Evolutionary conservation across 768 basidiomycete species (phyloP).

Genomic region (Hypsizygus marmoreus): DNA sequence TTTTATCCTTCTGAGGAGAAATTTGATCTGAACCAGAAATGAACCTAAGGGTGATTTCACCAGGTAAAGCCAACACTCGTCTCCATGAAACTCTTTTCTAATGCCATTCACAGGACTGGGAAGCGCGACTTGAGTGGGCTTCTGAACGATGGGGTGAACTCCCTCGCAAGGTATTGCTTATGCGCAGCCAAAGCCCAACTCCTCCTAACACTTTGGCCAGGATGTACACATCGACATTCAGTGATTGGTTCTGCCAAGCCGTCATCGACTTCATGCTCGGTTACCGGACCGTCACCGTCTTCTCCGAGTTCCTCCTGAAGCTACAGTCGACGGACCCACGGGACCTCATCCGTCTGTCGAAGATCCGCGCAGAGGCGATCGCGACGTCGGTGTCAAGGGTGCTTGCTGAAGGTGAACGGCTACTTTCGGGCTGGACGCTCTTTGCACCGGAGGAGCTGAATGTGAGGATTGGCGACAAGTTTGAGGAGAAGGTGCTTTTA

Average conservation of each 20-base stretch:
- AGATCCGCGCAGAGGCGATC: slow-evolving; percentile 90
- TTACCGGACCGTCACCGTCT: slow-evolving; percentile 82
- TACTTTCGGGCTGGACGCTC: slow-evolving; percentile 89
- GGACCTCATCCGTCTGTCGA: slow-evolving; percentile 84
- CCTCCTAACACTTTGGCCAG: slow-evolving; percentile 33
- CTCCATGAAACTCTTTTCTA: slow-evolving; percentile 11
- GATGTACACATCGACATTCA: slow-evolving; percentile 87
- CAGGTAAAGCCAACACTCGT: slow-evolving; percentile 47
- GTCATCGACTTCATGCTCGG: slow-evolving; percentile 93
- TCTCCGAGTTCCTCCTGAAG: slow-evolving; percentile 90
- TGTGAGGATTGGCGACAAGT: slow-evolving; percentile 69
- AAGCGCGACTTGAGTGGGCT: slow-evolving; percentile 91
- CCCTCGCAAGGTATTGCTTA: slow-evolving; percentile 65
- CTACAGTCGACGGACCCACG: slow-evolving; percentile 91
- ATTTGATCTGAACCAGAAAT: slow-evolving; percentile 2
- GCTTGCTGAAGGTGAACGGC: slow-evolving; percentile 71
- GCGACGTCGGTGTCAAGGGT: slow-evolving; percentile 83
- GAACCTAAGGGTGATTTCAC: slow-evolving; percentile 78
- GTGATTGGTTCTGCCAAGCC: slow-evolving; percentile 97
- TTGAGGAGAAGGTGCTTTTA: slow-evolving; percentile 93
- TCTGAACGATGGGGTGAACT: slow-evolving; percentile 95
- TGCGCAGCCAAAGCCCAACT: background rate
- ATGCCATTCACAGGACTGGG: slow-evolving; percentile 66
- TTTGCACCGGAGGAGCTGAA: slow-evolving; percentile 82
- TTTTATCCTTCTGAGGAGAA: slow-evolving; percentile 2